Evolutionary conservation across 2,329 filamentous ascomycete species (phyloP), one percentile per base, ranked within the genome.

Genomic region (Talaromyces sp.): DNA sequence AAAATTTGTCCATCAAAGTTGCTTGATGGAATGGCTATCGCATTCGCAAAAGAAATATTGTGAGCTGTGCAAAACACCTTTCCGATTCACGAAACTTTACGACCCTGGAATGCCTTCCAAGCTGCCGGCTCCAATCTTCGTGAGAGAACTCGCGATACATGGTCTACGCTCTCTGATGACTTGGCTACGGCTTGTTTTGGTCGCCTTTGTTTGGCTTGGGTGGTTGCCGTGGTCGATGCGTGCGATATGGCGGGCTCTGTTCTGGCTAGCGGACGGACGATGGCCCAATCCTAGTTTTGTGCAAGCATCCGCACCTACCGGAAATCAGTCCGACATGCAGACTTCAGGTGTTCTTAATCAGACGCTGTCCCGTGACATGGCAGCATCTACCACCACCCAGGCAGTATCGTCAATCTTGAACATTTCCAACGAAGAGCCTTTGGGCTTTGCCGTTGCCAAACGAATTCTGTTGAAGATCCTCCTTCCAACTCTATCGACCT

Each of bases 31-130:
- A 78, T 99, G 95, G 95, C 83, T 99, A 23, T 93, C 92, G 57
- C 96, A 99, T 77, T 98, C 95, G 1, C 93, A 99, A 75, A 99
- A 99, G 85, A 98, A 98, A 77, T 91, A 99, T 81, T 99, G 96
- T 82, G 95, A 99, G 80, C 87, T 99, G 39, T 99, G 95, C 86
- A 99, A 99, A 81, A 99, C 95, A 2, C 88, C 93, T 0, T 99
- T 98, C 73, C 90, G 92, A 65, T 99, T 99, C 81, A 99, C 95
- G 60, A 99, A 99, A 78, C 85, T 99, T 42, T 99, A 99, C 80
- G 88, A 93, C 65, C 92, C 92, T 3, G 86, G 93, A 72, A 99
- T 99, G 95, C 96, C 95, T 1, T 85, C 86, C 66, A 86, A 85
- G 12, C 83, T 99, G 14, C 95, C 96, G 0, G 83, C 88, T 44